phyloP scores from a whole-genome alignment of 768 basidiomycete species.

The Agrocybe praecox region DNA sequence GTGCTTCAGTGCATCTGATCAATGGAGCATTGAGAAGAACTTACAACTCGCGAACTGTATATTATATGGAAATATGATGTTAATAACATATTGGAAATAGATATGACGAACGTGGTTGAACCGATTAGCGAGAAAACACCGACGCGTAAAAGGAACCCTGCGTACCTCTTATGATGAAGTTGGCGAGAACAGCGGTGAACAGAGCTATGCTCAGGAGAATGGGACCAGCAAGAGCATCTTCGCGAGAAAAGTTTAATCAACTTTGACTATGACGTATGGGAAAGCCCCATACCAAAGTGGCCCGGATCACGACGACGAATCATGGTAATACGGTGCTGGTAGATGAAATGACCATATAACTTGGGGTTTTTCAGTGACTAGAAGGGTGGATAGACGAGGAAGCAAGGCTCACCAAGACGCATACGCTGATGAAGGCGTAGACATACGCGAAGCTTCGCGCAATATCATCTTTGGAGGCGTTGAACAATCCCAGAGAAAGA shows the following conservation, averaged over 20 bases:
- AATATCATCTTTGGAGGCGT: conserved; percentile 74
- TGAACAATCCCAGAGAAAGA: conserved; percentile 86
- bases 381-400: background rate
- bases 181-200: conserved; percentile 86
- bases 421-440: conserved; percentile 81
- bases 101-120: conserved; percentile 10
- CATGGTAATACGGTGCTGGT: conserved; percentile 88
- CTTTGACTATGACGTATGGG: background rate
- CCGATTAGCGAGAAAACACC: conserved; percentile 3
- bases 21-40: conserved; percentile 1
- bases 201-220: conserved; percentile 79
- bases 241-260: background rate
- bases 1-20: background rate
- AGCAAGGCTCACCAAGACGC: conserved; percentile 54
- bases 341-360: conserved; percentile 86
- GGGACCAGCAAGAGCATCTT: conserved; percentile 85
- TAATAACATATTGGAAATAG: background rate
- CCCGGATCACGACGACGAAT: conserved; percentile 89
- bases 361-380: conserved; percentile 25
- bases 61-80: conserved; percentile 7
- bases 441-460: conserved; percentile 78
- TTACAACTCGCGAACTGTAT: conserved; percentile 63
- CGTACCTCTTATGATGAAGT: conserved; percentile 86
- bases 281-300: conserved; percentile 69
- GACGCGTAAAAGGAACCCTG: conserved; percentile 10